These are phyloP conservation scores for Geosiphon pyriformis DNA, from an alignment of 192 early-diverging fungal genomes.

Conservation along the genomic window DNA sequence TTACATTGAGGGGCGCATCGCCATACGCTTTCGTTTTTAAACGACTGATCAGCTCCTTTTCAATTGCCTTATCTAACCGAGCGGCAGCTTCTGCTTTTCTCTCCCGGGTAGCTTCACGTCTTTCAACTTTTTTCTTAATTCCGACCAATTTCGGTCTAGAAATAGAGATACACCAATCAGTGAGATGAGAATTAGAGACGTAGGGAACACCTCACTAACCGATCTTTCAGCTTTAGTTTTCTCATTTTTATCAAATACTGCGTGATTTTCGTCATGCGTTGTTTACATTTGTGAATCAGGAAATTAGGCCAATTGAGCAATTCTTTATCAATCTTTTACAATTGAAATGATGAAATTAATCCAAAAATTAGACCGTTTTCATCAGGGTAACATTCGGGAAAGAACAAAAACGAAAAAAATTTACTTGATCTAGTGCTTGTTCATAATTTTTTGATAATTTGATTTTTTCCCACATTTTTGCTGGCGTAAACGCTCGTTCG, in stretches of 20 bases:
- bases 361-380: background rate
- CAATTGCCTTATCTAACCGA: constrained; percentile 84
- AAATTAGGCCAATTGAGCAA: constrained; percentile 90
- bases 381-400: background rate
- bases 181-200: background rate
- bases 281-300: constrained; percentile 92
- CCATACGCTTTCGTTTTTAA: constrained; percentile 93
- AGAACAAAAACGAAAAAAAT: background rate
- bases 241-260: constrained; percentile 95
- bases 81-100: constrained; percentile 88
- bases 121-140: constrained; percentile 92
- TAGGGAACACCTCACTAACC: constrained; percentile 23
- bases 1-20: constrained; percentile 93
- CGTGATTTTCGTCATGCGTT: constrained; percentile 91
- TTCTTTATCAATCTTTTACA: constrained; percentile 75
- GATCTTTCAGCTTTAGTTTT: constrained; percentile 77
- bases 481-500: constrained; percentile 90
- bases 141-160: constrained; percentile 68
- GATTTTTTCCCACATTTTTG: constrained; percentile 89
- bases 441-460: constrained; percentile 88
- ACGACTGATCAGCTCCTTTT: constrained; percentile 91
- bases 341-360: background rate
- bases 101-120: constrained; percentile 80
- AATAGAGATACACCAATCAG: background rate
- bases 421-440: constrained; percentile 70